Percentiles rank a stretch among this genome's conserved stretches.
Evolutionary conservation across 1,139 yeast species (phyloP).

Genomic region (Lodderomyces orthopsilosis): DNA sequence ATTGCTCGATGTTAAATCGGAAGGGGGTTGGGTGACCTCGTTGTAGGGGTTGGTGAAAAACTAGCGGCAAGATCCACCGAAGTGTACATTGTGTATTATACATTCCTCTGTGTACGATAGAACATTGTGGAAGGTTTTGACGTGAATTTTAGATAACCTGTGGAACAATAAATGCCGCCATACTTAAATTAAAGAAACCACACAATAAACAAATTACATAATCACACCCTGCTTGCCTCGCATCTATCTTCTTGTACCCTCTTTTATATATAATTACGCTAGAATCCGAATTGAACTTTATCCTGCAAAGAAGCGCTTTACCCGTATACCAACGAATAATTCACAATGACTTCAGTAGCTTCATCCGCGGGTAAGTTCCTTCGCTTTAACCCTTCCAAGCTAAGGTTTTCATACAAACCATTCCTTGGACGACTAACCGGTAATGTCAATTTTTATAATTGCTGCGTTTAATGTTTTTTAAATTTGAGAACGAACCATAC

Average conservation of each 20-base stretch:
- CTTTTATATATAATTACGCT: not conserved
- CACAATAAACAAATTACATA: not conserved
- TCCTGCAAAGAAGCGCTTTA: not conserved
- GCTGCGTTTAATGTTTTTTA: not conserved
- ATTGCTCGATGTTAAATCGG: no score
- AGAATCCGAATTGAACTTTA: not conserved
- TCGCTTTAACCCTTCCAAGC: constrained; percentile 2
- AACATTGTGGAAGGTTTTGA: not conserved
- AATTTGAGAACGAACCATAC: not conserved
- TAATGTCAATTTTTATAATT: constrained; percentile 15
- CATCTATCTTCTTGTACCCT: not conserved
- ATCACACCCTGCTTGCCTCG: not conserved
- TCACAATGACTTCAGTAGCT: constrained; percentile 14
- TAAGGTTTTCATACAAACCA: constrained; percentile 6
- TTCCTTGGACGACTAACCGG: constrained; percentile 22
- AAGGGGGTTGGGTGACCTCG: no score
- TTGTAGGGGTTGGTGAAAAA: no score
- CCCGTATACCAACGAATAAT: no score
- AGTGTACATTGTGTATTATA: no score
- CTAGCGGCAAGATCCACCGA: no score
- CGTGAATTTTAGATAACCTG: not conserved
- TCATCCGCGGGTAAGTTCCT: constrained; percentile 8
- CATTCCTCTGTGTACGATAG: not conserved
- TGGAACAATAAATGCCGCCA: not conserved
- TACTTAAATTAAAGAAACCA: not conserved